Conservation (phyloP, 176 grass and related monocot species). For the Carex kokanica region DNA sequence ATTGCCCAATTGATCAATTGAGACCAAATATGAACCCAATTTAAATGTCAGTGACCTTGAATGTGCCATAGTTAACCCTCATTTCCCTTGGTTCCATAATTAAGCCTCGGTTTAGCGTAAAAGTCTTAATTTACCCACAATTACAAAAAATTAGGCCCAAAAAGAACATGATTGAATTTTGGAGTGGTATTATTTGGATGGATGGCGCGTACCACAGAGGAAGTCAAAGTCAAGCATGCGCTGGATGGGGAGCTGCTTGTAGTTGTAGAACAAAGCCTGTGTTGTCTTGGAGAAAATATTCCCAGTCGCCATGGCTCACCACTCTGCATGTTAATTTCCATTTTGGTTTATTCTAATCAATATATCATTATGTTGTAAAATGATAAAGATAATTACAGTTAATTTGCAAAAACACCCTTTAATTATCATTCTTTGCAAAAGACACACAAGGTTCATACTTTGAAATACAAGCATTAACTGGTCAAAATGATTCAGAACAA, state of each 20-base stretch:
- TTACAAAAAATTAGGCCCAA: background rate
- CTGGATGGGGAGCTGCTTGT: slow-evolving; percentile 99
- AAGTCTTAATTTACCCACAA: background rate
- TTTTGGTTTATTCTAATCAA: background rate
- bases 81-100: background rate
- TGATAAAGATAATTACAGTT: background rate
- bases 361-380: background rate
- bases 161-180: background rate
- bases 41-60: background rate
- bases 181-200: background rate
- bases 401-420: background rate
- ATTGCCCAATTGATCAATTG: background rate
- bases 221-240: slow-evolving; percentile 99
- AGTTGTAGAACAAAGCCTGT: slow-evolving; percentile 97
- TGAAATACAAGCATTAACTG: too few species aligned
- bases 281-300: slow-evolving; percentile 89
- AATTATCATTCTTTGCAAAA: background rate
- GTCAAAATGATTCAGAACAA: too few species aligned
- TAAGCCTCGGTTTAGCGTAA: background rate
- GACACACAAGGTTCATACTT: background rate
- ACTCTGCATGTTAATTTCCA: background rate
- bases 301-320: slow-evolving; percentile 66
- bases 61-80: background rate
- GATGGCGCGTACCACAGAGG: slow-evolving; percentile 61
- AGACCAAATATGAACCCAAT: background rate